Percentiles rank a stretch among this genome's conserved stretches.
Evolutionary conservation across 306 rosid species (phyloP).

Genomic region (Gleditsia sinensis): DNA sequence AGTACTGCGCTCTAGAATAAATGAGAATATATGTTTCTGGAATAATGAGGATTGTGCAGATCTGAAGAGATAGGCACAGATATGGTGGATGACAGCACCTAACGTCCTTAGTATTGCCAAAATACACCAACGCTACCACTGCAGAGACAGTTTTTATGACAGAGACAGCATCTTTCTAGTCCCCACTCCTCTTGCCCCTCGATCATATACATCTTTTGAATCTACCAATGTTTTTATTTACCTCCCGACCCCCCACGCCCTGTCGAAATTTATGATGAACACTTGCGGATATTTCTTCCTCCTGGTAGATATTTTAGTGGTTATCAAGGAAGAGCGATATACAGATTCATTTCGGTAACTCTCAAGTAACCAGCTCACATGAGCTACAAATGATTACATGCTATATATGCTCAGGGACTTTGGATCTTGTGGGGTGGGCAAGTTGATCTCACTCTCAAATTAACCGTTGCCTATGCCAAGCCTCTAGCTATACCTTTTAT

Average conservation of each 20-base stretch:
- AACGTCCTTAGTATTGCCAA: slow-evolving; percentile 29
- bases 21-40: background rate
- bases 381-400: background rate
- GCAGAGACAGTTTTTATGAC: slow-evolving; percentile 32
- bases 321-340: no score
- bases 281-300: no score
- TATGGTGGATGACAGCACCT: slow-evolving; percentile 5
- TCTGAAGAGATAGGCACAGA: slow-evolving; percentile 13
- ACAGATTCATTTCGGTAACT: no score
- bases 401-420: no score
- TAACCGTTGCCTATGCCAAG: no score
- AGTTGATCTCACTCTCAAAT: no score
- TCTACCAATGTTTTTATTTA: background rate
- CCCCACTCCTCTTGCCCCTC: slow-evolving; percentile 21
- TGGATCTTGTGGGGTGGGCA: no score
- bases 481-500: no score
- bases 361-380: background rate
- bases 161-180: slow-evolving; percentile 31
- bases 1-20: background rate
- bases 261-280: background rate
- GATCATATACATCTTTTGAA: background rate
- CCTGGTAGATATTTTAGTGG: no score
- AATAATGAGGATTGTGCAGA: background rate
- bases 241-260: no score
- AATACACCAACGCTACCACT: slow-evolving; percentile 29